Conservation (phyloP, 2,329 filamentous ascomycete species). For the Golovinomyces cichoracearum region DNA sequence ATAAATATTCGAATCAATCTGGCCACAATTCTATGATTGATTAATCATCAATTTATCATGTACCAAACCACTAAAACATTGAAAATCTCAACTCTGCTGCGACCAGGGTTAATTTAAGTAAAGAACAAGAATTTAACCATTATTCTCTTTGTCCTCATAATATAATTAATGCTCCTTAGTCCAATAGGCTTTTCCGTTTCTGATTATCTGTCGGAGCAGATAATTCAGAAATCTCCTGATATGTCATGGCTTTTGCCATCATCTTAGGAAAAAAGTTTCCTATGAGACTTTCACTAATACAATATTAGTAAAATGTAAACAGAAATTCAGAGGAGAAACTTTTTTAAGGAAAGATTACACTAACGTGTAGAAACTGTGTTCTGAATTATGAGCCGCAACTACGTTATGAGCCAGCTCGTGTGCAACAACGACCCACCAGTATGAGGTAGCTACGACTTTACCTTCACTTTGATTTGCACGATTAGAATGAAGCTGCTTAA, state of each 20-base stretch:
- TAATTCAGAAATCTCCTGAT: not conserved
- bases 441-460: conserved; percentile 44
- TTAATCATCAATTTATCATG: no score
- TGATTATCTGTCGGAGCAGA: not conserved
- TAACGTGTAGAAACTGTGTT: conserved; percentile 61
- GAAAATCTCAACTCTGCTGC: no score
- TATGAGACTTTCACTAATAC: conserved; percentile 44
- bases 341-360: conserved; percentile 8
- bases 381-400: conserved; percentile 47
- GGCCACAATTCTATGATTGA: no score
- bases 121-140: no score
- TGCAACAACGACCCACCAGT: conserved; percentile 90
- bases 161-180: no score
- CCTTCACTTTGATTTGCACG: conserved; percentile 21
- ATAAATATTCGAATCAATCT: no score
- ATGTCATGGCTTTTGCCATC: conserved; percentile 17
- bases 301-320: not conserved
- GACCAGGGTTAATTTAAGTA: no score
- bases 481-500: conserved; percentile 46
- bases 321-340: not conserved
- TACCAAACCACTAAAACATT: no score
- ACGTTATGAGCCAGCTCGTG: conserved; percentile 93
- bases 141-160: no score
- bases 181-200: not conserved
- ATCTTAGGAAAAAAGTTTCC: conserved; percentile 52